phyloP scores from a whole-genome alignment of 768 basidiomycete genomes.

The Thelephora aurantiotincta region DNA sequence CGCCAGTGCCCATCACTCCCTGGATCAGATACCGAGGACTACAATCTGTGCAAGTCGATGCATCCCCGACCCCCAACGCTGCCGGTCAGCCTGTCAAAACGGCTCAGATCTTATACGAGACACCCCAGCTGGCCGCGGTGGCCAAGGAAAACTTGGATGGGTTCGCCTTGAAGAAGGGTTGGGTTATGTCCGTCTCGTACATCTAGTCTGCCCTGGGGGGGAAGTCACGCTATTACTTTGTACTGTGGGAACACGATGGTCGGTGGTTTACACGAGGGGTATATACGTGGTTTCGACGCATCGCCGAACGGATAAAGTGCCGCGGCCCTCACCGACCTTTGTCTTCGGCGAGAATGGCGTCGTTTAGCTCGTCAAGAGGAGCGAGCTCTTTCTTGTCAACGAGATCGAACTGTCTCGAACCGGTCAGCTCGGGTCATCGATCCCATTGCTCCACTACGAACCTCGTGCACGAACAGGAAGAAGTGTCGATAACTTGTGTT shows the following conservation, averaged over 20 bases:
- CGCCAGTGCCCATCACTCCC: not conserved
- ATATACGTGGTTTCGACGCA: not conserved
- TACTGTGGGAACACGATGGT: not conserved
- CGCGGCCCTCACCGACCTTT: slow-evolving; percentile 19
- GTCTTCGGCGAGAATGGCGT: slow-evolving; percentile 63
- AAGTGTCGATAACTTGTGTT: slow-evolving; percentile 99
- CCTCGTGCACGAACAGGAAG: slow-evolving; percentile 94
- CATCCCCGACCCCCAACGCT: slow-evolving; percentile 54
- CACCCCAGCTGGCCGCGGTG: slow-evolving; percentile 52
- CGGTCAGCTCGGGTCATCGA: slow-evolving; percentile 2
- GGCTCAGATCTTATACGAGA: slow-evolving; percentile 71
- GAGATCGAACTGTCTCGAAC: slow-evolving; percentile 56
- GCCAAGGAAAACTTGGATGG: slow-evolving; percentile 79
- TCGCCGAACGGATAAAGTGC: not conserved
- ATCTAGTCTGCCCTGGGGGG: slow-evolving; percentile 21
- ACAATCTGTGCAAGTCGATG: slow-evolving; percentile 52
- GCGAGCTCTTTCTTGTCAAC: slow-evolving; percentile 96
- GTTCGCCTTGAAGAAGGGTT: slow-evolving; percentile 76
- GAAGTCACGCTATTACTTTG: slow-evolving; percentile 4
- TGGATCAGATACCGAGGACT: slow-evolving; percentile 68
- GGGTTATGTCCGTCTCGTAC: slow-evolving; percentile 71
- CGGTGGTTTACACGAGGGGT: not conserved
- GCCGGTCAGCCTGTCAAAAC: slow-evolving; percentile 58
- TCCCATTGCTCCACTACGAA: slow-evolving; percentile 18
- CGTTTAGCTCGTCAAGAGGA: slow-evolving; percentile 89